These are phyloP conservation scores for Tolypocladium paradoxum DNA, from an alignment of 2,329 filamentous ascomycete genomes.

Conservation along the genomic window DNA sequence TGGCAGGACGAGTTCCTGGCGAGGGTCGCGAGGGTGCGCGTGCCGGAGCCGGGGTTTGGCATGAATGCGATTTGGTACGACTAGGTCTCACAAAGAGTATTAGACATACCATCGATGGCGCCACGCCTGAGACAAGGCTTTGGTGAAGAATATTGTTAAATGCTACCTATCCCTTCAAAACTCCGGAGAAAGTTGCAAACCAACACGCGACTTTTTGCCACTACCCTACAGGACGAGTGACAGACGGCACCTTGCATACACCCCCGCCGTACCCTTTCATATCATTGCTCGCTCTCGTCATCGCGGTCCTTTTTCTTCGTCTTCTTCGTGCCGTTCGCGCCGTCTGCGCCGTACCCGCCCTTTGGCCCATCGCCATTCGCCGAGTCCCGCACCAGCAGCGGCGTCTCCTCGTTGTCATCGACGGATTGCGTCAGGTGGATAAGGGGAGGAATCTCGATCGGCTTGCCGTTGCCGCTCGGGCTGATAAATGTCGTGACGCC, in stretches of 20 bases:
- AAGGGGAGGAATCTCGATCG: neutral
- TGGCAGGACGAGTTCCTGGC: conserved; percentile 76
- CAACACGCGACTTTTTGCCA: neutral
- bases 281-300: neutral
- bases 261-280: neutral
- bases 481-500: conserved; percentile 8
- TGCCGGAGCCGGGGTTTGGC: conserved; percentile 80
- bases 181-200: neutral
- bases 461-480: conserved; percentile 2
- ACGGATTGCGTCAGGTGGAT: neutral
- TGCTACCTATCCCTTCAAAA: neutral
- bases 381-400: conserved; percentile 4
- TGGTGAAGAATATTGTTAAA: neutral
- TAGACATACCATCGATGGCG: too few relatives aligned
- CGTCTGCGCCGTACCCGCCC: conserved; percentile 7
- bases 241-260: neutral
- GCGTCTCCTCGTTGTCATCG: conserved; percentile 6
- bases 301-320: neutral
- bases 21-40: conserved; percentile 63
- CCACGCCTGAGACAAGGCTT: too few relatives aligned
- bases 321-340: neutral
- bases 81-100: conserved; percentile 9
- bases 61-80: conserved; percentile 98
- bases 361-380: conserved; percentile 4
- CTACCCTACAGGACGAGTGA: neutral